These are phyloP conservation scores for Neurospora pannonica DNA, from an alignment of 495 filamentous ascomycete genomes.

Conservation along the genomic window DNA sequence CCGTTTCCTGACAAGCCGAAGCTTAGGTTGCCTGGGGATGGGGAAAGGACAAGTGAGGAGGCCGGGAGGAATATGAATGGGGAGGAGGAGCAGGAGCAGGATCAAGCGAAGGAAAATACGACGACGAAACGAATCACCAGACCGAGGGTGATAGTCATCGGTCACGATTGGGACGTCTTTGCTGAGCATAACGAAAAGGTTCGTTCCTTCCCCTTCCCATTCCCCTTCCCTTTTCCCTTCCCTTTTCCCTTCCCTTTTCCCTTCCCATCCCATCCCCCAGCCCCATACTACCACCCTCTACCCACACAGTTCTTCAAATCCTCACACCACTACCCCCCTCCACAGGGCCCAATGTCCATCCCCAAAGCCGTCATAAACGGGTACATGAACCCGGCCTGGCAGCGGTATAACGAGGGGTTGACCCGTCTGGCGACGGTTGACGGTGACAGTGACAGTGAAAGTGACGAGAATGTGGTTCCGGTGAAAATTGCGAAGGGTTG, in stretches of 20 bases:
- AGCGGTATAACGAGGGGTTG: constrained; percentile 47
- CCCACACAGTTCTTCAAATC: not conserved
- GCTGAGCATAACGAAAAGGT: constrained; percentile 39
- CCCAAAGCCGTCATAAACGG: constrained; percentile 35
- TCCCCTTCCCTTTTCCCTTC: not conserved
- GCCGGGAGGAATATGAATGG: not conserved
- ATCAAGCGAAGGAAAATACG: not conserved
- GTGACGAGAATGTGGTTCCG: constrained; percentile 29
- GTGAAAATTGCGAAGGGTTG: constrained; percentile 44
- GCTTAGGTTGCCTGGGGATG: constrained; percentile 27
- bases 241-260: not conserved
- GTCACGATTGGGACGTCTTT: constrained; percentile 52
- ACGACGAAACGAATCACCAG: not conserved
- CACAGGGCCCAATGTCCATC: constrained; percentile 22
- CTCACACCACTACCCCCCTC: not conserved
- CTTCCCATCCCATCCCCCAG: too few species aligned
- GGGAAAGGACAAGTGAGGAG: constrained; percentile 7
- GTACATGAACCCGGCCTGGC: constrained; percentile 49
- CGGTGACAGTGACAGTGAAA: not conserved
- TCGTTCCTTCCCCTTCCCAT: constrained; percentile 7
- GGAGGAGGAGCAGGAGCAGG: not conserved
- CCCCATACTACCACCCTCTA: not conserved
- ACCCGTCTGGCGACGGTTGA: constrained; percentile 19
- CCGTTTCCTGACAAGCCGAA: constrained; percentile 39
- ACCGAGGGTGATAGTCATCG: constrained; percentile 46